Conservation (phyloP, 2,329 filamentous ascomycete species). For the Monascus ruber region DNA sequence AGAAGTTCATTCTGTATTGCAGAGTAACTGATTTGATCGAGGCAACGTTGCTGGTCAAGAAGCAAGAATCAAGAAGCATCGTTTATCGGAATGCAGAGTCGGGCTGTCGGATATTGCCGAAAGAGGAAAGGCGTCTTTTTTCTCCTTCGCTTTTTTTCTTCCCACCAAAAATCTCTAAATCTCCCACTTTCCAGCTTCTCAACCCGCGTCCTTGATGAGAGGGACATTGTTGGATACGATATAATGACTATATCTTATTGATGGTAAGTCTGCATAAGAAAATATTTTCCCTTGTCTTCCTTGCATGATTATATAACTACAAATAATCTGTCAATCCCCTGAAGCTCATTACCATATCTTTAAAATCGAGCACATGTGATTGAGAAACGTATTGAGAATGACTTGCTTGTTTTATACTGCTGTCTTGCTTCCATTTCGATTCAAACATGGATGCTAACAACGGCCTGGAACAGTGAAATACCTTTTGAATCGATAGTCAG, state of each 20-base stretch:
- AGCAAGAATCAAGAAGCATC: no score
- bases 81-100: no score
- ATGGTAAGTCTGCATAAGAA: constrained; percentile 15
- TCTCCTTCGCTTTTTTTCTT: constrained; percentile 1
- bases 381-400: constrained; percentile 35
- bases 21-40: no score
- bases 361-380: constrained; percentile 26
- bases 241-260: constrained; percentile 6
- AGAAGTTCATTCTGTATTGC: constrained; percentile 21
- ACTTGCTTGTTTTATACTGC: constrained; percentile 10
- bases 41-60: no score
- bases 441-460: constrained; percentile 13
- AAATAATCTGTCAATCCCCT: constrained; percentile 75
- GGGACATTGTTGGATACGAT: constrained; percentile 7
- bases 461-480: neutral
- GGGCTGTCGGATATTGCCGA: neutral
- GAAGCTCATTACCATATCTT: constrained; percentile 40
- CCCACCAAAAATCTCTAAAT: neutral
- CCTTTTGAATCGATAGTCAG: neutral
- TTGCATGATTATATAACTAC: constrained; percentile 54
- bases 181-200: constrained; percentile 4
- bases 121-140: constrained; percentile 5
- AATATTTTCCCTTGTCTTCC: neutral
- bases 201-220: constrained; percentile 19
- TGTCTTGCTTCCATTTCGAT: constrained; percentile 1